Evolutionary conservation across 306 rosid species (phyloP).

Genomic region (Inga leiocalycina): DNA sequence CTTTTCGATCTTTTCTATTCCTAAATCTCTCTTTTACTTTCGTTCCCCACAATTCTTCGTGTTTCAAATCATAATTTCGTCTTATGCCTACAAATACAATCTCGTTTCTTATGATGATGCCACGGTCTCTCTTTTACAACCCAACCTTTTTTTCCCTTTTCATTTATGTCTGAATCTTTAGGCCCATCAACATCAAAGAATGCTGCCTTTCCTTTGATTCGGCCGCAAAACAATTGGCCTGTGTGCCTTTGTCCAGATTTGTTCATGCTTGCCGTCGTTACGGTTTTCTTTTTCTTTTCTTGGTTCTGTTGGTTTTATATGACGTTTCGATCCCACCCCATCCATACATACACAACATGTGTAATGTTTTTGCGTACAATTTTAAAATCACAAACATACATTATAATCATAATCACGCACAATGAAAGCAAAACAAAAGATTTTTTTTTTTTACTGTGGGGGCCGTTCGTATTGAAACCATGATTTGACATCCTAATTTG

Average conservation of each 20-base stretch:
- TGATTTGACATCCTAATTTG: neutral
- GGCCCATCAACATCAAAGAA: neutral
- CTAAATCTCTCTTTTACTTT: neutral
- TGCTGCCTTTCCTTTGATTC: conserved; percentile 16
- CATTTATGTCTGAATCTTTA: neutral
- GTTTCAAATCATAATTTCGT: neutral
- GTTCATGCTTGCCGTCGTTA: neutral
- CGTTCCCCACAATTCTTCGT: neutral
- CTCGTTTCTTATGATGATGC: neutral
- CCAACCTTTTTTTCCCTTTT: neutral
- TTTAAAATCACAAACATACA: neutral
- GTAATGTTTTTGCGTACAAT: neutral
- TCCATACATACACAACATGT: neutral
- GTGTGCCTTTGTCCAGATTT: neutral
- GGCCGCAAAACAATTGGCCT: neutral
- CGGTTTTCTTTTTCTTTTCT: neutral
- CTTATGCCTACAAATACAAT: neutral
- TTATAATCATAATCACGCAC: neutral
- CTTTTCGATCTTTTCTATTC: neutral
- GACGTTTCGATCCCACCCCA: neutral
- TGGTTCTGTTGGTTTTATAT: neutral
- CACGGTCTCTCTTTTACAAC: neutral
- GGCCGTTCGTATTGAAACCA: neutral
- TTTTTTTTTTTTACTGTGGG: neutral
- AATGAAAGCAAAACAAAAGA: neutral